Evolutionary conservation across 169 alveolate genomes (phyloP).

Genomic region (Condylostoma magnum): DNA sequence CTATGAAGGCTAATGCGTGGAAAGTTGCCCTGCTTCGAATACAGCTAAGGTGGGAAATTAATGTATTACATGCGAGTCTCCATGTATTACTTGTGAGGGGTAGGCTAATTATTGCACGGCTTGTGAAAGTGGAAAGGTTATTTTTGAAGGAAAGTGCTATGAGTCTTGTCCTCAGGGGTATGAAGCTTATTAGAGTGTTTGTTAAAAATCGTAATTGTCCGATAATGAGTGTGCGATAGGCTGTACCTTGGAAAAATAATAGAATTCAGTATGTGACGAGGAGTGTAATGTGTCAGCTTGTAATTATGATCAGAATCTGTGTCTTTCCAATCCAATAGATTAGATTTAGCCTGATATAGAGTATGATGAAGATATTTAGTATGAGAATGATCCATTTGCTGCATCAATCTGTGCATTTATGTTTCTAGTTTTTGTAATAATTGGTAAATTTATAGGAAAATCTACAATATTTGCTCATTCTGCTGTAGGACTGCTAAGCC

Average conservation of each 20-base stretch:
- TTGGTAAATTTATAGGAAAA: not conserved
- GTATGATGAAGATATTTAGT: not conserved
- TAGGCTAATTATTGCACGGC: not conserved
- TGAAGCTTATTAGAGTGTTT: not conserved
- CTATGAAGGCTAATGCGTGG: not conserved
- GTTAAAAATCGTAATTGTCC: too few relatives aligned
- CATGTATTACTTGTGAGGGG: not conserved
- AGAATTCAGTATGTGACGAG: constrained; percentile 6
- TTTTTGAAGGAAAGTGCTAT: not conserved
- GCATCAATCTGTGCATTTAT: not conserved
- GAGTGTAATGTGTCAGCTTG: constrained; percentile 17
- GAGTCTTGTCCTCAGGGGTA: not conserved
- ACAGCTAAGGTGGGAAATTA: not conserved
- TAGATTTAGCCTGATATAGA: not conserved
- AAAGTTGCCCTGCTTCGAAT: not conserved
- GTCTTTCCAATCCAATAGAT: not conserved
- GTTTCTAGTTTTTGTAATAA: not conserved
- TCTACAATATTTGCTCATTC: not conserved
- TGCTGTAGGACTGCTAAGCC: not conserved
- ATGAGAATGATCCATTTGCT: constrained; percentile 5
- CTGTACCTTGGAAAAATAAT: not conserved
- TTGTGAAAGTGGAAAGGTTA: not conserved
- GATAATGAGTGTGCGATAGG: constrained; percentile 13
- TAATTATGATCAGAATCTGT: constrained; percentile 8
- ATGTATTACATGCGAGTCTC: not conserved